Base-by-base conservation (phyloP, 495 filamentous ascomycete genomes). In the Xylaria acuta region DNA sequence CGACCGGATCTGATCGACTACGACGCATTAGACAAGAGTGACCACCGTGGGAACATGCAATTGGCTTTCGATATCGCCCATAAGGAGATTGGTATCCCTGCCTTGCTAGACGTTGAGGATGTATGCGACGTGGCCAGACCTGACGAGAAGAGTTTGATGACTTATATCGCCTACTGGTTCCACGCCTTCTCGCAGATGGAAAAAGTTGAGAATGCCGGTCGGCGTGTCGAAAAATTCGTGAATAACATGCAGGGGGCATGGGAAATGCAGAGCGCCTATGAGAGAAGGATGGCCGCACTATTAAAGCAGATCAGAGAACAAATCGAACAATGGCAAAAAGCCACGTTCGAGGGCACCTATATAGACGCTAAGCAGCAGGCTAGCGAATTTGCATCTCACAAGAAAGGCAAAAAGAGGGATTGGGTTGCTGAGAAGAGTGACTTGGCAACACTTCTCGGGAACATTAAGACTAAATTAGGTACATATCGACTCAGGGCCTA, bases 101-200 rank as follows among this genome's bases (percentile, higher is more conserved):
- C 95, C 75, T 84, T 99, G 73, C 88, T 99, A 40, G 96, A 99
- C 79, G 96, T 98, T 3, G 96, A 99, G 80, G 96, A 99, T 84
- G 97, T 98, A 36, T 97, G 94, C 80, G 96, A 98, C 80, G 96
- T 99, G 18, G 89, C 94, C 14, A 95, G 93, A 81, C 96, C 96
- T 16, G 96, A 99, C 76, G 96, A 99, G 81, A 92, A 94, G 70
- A 95, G 92, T 75, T 86, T 99, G 79, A 98, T 99, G 95, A 99
- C 96, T 7, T 99, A 99, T 78, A 98, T 99, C 74, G 96, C 96
- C 71, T 98, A 98, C 82, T 99, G 97, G 96, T 99, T 98, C 87
- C 96, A 99, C 76, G 97, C 96, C 70, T 99, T 99, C 77, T 97
- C 95, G 30, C 94, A 98, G 78, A 93, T 99, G 89, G 96, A 99